A percentile compares a stretch with the other conserved stretches of the same genome.
These are phyloP conservation scores for Rutstroemia sp. DNA, from an alignment of 2,329 filamentous ascomycete genomes.

Conservation along the genomic window DNA sequence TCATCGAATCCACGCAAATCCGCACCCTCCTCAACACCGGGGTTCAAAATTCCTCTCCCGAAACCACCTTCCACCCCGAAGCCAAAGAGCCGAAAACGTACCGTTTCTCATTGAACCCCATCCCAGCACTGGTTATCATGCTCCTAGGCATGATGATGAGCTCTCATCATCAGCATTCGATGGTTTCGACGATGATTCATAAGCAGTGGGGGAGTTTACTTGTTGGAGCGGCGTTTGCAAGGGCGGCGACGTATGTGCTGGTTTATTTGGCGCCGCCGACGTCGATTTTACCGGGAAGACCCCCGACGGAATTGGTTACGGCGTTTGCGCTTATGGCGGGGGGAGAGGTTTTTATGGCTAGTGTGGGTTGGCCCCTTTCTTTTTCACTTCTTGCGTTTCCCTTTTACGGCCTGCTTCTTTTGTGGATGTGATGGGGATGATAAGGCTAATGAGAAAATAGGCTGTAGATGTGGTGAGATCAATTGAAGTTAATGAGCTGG, in stretches of 20 bases:
- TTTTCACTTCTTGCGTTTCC: too few species aligned
- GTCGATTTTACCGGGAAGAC: constrained; percentile 73
- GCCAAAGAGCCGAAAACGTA: constrained; percentile 56
- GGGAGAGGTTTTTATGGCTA: constrained; percentile 88
- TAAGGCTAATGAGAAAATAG: constrained; percentile 33
- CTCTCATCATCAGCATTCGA: constrained; percentile 67
- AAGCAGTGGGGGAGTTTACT: constrained; percentile 88
- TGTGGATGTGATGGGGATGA: background rate
- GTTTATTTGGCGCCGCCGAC: constrained; percentile 74
- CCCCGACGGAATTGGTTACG: constrained; percentile 82
- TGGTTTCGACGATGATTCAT: constrained; percentile 87
- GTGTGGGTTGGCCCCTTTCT: constrained; percentile 45
- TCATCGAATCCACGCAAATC: constrained; percentile 68
- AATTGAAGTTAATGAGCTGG: constrained; percentile 70
- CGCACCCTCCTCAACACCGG: constrained; percentile 57
- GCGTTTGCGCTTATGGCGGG: constrained; percentile 83
- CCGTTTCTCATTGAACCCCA: constrained; percentile 73
- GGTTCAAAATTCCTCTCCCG: background rate
- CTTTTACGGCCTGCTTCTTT: background rate
- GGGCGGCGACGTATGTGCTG: constrained; percentile 71
- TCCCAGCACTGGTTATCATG: constrained; percentile 80
- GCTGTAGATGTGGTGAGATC: constrained; percentile 67
- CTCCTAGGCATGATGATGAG: constrained; percentile 92
- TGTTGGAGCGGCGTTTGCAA: constrained; percentile 70
- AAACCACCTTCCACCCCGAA: constrained; percentile 35